Base-by-base conservation (phyloP, 768 basidiomycete species). In the Termitomyces titanicus region DNA sequence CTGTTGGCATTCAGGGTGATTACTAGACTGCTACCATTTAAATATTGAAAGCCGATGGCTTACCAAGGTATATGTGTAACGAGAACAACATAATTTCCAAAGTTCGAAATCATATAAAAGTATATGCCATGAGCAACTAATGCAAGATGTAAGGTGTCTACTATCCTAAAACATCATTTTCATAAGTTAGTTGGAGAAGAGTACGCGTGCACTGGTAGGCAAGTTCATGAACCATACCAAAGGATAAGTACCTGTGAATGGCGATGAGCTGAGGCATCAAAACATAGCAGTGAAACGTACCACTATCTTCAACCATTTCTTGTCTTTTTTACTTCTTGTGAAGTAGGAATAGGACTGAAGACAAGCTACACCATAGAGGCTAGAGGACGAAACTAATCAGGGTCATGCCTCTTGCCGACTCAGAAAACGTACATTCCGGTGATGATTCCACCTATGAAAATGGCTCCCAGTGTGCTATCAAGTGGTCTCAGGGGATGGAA, bases 281-380 rank as follows among this genome's bases (percentile, higher is more conserved):
- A 8, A 2, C 3, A 33, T 25, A 18, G 38, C 0, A 25, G 3
- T 15, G 18, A 20, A 4, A 48, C 56, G 6, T 18, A 57, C 56
- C 1, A 47, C 27, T 40, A 22, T 20, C 34, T 29, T 46, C n/a
- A n/a, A n/a, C n/a, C n/a, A n/a, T n/a, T n/a, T n/a, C n/a, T n/a
- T n/a, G n/a, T n/a, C n/a, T n/a, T 27, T 57, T 2, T 15, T 7
- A 40, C 29, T 40, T 6, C 24, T 18, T 8, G 2, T 46, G 51
- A 53, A 52, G 34, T 53, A 57, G 2, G 22, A 35, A 22, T 47
- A 57, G 20, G 10, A 38, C 31, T 57, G 51, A 0, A 48, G 33
- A 15, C 56, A 57, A 13, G 50, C 27, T 22, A 47, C 40, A 1
- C 56, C 56, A 18, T 52, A 57, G 31, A 57, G 46, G 24, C 56